Evolutionary conservation across 1,284 basidiomycete species (phyloP).

Genomic region (Marasmius sp.): DNA sequence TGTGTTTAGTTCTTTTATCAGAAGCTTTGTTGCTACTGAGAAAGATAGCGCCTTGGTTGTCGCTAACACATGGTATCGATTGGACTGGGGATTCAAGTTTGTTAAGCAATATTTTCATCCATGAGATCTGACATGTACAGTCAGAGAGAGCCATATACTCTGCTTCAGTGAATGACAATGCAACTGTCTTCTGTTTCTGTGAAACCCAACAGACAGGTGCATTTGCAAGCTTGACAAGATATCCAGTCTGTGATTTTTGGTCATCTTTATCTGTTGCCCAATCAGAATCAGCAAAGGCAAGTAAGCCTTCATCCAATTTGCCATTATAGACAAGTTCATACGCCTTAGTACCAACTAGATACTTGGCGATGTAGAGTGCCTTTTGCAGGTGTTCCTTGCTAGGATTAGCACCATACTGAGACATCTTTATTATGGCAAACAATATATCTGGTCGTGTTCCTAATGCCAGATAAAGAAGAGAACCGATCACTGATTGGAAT

Average conservation of each 20-base stretch:
- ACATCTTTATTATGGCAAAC: background rate
- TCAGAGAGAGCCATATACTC: background rate
- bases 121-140: background rate
- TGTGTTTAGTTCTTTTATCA: constrained; percentile 37
- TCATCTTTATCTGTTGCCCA: constrained; percentile 21
- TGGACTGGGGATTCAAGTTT: constrained; percentile 18
- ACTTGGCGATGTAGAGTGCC: background rate
- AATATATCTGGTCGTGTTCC: background rate
- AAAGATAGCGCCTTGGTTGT: constrained; percentile 37
- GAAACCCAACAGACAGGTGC: constrained; percentile 9
- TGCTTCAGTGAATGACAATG: background rate
- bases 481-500: constrained; percentile 5
- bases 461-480: background rate
- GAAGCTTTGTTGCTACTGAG: constrained; percentile 28
- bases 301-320: background rate
- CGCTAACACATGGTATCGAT: constrained; percentile 20
- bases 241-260: constrained; percentile 21
- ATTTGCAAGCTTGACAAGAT: constrained; percentile 19
- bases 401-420: background rate
- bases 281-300: constrained; percentile 25
- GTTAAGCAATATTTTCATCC: constrained; percentile 13
- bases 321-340: constrained; percentile 20
- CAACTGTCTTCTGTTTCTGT: background rate
- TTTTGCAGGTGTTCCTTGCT: background rate
- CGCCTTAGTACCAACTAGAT: background rate